These are phyloP conservation scores for Fallopia convolvulus DNA, from an alignment of 148 eudicot genomes.

Conservation along the genomic window DNA sequence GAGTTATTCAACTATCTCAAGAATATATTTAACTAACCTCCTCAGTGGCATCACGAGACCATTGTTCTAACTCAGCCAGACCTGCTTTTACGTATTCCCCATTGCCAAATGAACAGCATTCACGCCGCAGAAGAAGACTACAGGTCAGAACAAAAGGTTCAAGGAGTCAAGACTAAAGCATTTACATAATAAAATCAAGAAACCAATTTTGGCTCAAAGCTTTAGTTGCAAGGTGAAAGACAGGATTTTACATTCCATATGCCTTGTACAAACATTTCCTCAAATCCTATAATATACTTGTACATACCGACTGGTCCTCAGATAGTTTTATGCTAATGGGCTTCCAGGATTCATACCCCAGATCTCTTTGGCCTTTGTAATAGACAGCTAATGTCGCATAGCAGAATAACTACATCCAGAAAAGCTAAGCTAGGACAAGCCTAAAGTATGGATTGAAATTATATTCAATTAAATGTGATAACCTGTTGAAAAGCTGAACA, in stretches of 20 bases:
- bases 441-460: not conserved
- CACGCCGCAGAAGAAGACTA: slow-evolving; percentile 95
- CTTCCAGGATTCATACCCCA: not conserved
- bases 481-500: slow-evolving; percentile 98
- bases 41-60: slow-evolving; percentile 74
- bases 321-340: not conserved
- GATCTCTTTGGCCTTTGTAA: not conserved
- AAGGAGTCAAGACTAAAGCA: not conserved
- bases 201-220: not conserved
- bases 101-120: slow-evolving; percentile 98
- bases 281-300: not conserved
- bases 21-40: slow-evolving; percentile 34
- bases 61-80: slow-evolving; percentile 77
- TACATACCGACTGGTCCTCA: not conserved
- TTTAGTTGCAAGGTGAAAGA: not conserved
- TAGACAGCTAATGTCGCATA: not conserved
- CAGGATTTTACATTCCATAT: not conserved
- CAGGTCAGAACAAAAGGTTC: slow-evolving; percentile 1
- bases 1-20: not conserved
- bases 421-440: not conserved
- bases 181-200: not conserved
- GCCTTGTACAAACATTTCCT: not conserved
- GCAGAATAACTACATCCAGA: not conserved
- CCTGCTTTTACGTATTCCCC: slow-evolving; percentile 96
- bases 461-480: not conserved